Evolutionary conservation across 805 yeast genomes (phyloP).

Genomic region (Candida andamanensis): DNA sequence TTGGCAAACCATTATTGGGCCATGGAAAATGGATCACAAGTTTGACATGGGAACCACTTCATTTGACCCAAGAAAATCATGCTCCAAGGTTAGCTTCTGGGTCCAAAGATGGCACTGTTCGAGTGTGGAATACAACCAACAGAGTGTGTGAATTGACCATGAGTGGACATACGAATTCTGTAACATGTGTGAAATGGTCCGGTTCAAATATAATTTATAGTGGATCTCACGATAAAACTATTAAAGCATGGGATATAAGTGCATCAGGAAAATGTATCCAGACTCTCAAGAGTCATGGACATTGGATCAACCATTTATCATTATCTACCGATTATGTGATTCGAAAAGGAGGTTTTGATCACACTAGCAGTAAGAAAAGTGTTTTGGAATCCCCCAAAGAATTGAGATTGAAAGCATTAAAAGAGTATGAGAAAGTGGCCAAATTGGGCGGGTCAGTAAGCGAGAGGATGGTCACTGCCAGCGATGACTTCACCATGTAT

Average conservation of each 20-base stretch:
- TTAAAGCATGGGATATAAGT: slow-evolving; percentile 83
- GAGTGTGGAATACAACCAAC: slow-evolving; percentile 80
- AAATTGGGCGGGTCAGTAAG: slow-evolving; percentile 47
- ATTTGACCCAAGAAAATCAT: slow-evolving; percentile 62
- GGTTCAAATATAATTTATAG: slow-evolving; percentile 81
- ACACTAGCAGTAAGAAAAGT: slow-evolving; percentile 44
- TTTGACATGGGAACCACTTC: slow-evolving; percentile 91
- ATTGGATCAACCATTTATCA: slow-evolving; percentile 95
- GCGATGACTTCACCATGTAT: slow-evolving; percentile 97
- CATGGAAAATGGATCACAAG: slow-evolving; percentile 89
- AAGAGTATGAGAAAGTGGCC: slow-evolving; percentile 59
- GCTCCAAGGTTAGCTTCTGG: slow-evolving; percentile 74
- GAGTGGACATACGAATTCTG: slow-evolving; percentile 85
- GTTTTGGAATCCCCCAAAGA: slow-evolving; percentile 20
- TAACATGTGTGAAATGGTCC: slow-evolving; percentile 96
- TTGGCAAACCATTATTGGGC: slow-evolving; percentile 73
- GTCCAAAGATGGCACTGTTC: slow-evolving; percentile 86
- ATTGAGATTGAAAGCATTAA: slow-evolving; percentile 46
- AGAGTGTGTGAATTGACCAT: slow-evolving; percentile 64
- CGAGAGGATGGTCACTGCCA: slow-evolving; percentile 89
- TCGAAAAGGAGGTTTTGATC: slow-evolving; percentile 85
- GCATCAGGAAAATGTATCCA: slow-evolving; percentile 71
- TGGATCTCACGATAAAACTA: slow-evolving; percentile 91
- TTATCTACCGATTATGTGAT: slow-evolving; percentile 86
- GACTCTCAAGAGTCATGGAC: slow-evolving; percentile 84